phyloP scores from a whole-genome alignment of 495 filamentous ascomycete species.

The Diplogelasinospora grovesii region DNA sequence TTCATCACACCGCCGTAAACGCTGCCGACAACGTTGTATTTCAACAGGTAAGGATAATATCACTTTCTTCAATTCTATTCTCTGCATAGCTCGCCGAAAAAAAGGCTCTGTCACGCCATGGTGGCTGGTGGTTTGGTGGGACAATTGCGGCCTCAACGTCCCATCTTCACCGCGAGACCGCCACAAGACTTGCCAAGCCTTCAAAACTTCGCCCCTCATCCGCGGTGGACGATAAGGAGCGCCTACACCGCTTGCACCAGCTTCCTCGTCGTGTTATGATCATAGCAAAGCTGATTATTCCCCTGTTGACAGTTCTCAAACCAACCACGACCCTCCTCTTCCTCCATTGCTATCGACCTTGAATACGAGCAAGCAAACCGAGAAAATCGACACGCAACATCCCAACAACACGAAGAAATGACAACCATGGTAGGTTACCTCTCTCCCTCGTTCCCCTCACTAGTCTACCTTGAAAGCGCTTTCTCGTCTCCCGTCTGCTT shows the following conservation, averaged over 20 bases:
- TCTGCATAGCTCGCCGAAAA: not conserved
- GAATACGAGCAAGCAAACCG: not conserved
- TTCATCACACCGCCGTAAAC: slow-evolving; percentile 6
- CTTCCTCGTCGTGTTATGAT: not conserved
- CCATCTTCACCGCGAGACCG: too few relatives aligned
- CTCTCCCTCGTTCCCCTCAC: not conserved
- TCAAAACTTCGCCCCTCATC: too few relatives aligned
- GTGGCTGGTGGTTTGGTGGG: too few relatives aligned
- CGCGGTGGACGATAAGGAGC: too few relatives aligned
- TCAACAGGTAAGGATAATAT: slow-evolving; percentile 9
- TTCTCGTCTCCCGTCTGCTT: too few relatives aligned
- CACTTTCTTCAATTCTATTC: not conserved
- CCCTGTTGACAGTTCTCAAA: too few relatives aligned
- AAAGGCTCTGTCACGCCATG: too few relatives aligned
- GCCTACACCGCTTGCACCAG: not conserved
- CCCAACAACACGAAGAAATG: slow-evolving; percentile 28
- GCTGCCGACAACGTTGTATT: not conserved
- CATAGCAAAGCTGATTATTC: too few relatives aligned
- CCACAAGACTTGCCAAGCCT: too few relatives aligned
- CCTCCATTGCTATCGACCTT: not conserved
- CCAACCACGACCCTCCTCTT: not conserved
- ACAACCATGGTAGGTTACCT: slow-evolving; percentile 43
- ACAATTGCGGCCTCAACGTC: too few relatives aligned
- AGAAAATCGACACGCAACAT: not conserved
- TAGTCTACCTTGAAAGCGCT: too few relatives aligned